Conservation (phyloP, 306 rosid genomes). For the Casuarina equisetifolia region DNA sequence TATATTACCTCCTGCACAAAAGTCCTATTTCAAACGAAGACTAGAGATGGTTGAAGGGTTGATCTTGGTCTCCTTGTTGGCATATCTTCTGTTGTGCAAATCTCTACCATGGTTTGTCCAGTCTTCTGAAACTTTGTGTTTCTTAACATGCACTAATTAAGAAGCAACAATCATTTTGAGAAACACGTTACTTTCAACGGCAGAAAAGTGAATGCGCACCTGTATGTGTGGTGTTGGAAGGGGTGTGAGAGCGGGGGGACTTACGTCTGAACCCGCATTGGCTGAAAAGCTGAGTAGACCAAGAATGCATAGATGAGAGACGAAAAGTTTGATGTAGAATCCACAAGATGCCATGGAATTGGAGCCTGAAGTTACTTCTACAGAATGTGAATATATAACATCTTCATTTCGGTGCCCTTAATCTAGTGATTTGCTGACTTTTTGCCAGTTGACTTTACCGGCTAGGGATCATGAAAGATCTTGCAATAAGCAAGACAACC, state of each 20-base stretch:
- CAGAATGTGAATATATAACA: too few relatives aligned
- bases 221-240: background rate
- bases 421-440: background rate
- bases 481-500: too few relatives aligned
- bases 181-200: background rate
- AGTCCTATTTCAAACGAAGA: conserved; percentile 52
- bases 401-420: too few relatives aligned
- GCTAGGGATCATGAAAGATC: too few relatives aligned
- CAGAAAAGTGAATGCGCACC: background rate
- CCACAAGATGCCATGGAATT: conserved; percentile 21
- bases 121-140: conserved; percentile 16
- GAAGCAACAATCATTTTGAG: background rate
- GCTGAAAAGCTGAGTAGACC: conserved; percentile 1
- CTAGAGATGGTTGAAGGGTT: conserved; percentile 36
- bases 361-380: conserved; percentile 4
- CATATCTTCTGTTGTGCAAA: conserved; percentile 59
- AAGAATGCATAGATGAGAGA: background rate
- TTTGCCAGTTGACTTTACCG: too few relatives aligned
- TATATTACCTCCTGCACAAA: conserved; percentile 54
- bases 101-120: conserved; percentile 76
- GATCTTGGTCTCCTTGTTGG: conserved; percentile 49
- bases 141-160: conserved; percentile 4
- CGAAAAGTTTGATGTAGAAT: background rate
- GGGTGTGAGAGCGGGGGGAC: background rate
- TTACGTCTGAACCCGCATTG: conserved; percentile 20